Evolutionary conservation across 305 asterid genomes (phyloP), one percentile per base, ranked within the genome.

Genomic region (Caryopteris hybrid): DNA sequence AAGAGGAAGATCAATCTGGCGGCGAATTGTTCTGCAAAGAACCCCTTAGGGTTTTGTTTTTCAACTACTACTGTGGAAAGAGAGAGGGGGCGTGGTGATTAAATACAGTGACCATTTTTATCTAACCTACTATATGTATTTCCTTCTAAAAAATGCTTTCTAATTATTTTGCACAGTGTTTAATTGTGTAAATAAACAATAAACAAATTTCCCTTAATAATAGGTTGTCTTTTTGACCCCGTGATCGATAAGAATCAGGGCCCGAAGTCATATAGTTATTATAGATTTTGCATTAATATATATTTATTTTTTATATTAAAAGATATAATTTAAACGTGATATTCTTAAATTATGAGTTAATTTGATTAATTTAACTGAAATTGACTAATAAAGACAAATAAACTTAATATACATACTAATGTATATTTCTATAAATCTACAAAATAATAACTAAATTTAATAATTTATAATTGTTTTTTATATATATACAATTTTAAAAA

Each of bases 11-110:
- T 83, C 83, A 82, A 73, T 77, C 80, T 77, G 92, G 95, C 95
- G 95, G 95, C 95, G 90, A 80, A 79, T 78, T 72, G 78, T 72
- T 81, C 76, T 76, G 74, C 85, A 76, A 72, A 77, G 86, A 82
- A 83, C 77, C 87, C 84, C 52, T 78, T 85, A 82, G 88, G 95
- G 92, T 85, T 88, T 85, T 79, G 83, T 66, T 82, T 74, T 64
- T 52, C 87, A 78, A 76, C 78, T 74, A 69, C 74, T 72, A 64
- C 77, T 67, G 66, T 56, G 17, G 36, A 50, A 8, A 25, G 54
- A 22, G 51, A 53, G 66, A 58, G 71, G 61, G 71, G 53, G 46
- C 10, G 61, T 9, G 73, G 68, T 55, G 79, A 78, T 71, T 81
- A 77, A 68, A 76, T 74, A 74, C 74, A 64, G 81, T 55, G 4